Conservation (phyloP, 768 basidiomycete genomes). For the Pholiota conissans region DNA sequence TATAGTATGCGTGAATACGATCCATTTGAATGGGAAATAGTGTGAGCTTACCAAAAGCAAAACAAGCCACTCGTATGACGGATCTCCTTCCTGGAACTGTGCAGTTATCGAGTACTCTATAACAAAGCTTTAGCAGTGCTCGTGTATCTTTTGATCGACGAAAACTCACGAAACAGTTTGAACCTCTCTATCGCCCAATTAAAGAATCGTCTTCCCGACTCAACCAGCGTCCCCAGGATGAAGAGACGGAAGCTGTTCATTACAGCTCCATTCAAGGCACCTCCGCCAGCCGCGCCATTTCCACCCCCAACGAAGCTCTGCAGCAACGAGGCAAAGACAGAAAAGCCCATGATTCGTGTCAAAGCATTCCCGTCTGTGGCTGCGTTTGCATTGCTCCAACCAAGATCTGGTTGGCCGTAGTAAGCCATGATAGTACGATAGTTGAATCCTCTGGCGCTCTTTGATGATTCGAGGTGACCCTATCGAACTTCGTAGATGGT, state of each 20-base stretch:
- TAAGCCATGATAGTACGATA: neutral
- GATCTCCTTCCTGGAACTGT: conserved; percentile 39
- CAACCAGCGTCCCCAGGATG: conserved; percentile 36
- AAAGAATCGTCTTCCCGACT: conserved; percentile 38
- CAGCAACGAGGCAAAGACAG: conserved; percentile 33
- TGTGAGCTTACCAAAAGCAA: conserved; percentile 32
- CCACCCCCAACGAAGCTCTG: conserved; percentile 10
- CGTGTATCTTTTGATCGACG: neutral
- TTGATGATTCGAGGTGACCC: too few species aligned
- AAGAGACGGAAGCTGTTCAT: conserved; percentile 30
- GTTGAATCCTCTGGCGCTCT: neutral
- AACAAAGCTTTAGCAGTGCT: neutral
- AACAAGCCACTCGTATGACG: conserved; percentile 43
- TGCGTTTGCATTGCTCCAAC: neutral
- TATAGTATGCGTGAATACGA: conserved; percentile 7
- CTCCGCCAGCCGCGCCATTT: neutral
- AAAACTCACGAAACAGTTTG: conserved; percentile 24
- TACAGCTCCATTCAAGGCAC: conserved; percentile 13
- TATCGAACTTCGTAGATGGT: too few species aligned
- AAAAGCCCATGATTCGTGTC: conserved; percentile 32
- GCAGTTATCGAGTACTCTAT: conserved; percentile 40
- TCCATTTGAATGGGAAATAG: neutral
- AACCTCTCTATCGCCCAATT: conserved; percentile 36
- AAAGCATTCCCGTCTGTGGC: neutral
- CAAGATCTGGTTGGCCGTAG: neutral